Evolutionary conservation across 2,329 filamentous ascomycete species (phyloP), one percentile per base, ranked within the genome.

Genomic region (Hortaea werneckii): DNA sequence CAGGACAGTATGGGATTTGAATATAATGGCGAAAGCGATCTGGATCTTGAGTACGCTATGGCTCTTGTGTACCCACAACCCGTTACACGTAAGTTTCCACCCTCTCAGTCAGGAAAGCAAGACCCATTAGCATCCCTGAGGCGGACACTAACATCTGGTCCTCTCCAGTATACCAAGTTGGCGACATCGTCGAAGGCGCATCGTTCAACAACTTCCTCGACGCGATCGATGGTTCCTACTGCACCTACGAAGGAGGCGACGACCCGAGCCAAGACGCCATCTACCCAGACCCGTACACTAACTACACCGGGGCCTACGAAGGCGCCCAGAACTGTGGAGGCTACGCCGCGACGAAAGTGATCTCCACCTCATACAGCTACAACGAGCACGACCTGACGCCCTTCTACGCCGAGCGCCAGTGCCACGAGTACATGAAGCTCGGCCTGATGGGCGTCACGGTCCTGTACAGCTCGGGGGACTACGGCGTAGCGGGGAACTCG

Each of bases 361-460:
- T 78, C 47, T 73, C 68, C 20, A 74, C 74, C 28, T 76, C 71
- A 8, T 79, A 79, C 57, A 69, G 66, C 9, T 72, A 72, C 51
- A 72, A 73, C 50, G 75, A 79, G 61, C 68, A 64, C n/a, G 69
- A 72, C 42, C 61, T 74, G 6, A 68, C 72, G 1, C 62, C 65
- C 5, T 63, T 61, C 46, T 79, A 78, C 55, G 68, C 73, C 49
- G 53, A 65, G 41, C 65, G 76, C 3, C 75, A 79, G 59, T 78
- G 75, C 56, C 61, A 66, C 46, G 74, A 78, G 63, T 78, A 74
- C 58, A 70, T 77, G 69, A 78, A 79, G 63, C 68, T 78, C 2
- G 74, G 71, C 12, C 67, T 77, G 29, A 69, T 70, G 54, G 75
- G 74, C 13, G 66, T 75, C 8, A 70, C 70, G 1, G 61, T 79